Base-by-base conservation (phyloP, 1,139 yeast species). In the Diutina pseudorugosa region DNA sequence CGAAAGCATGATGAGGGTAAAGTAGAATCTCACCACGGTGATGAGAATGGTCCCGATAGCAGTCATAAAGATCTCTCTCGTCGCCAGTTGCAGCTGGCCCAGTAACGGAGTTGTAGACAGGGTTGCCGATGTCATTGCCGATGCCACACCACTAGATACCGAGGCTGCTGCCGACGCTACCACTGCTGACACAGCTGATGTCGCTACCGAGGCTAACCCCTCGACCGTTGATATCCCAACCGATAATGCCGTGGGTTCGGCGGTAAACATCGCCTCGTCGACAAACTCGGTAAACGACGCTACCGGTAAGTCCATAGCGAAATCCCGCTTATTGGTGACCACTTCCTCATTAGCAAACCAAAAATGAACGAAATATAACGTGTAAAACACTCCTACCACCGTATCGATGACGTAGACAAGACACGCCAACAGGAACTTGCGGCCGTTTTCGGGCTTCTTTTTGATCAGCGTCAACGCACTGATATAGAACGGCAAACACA, bases 41-140 rank as follows among this genome's bases (percentile, higher is more conserved):
- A 85, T 72, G 12, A 72, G 63, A 4, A 84, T 60, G 0, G 88
- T 81, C 19, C 82, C 68, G 16, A 80, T 64, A 25, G 83, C 70
- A 2, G 90, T 85, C 59, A 83, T 72, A 52, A 83, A 80, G 53
- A 87, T 75, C 63, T 90, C 97, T 61, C 88, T 80, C 1, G 77
- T 72, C 47, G 82, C 77, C 0, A 89, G 73, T 1, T 93, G 91
- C 48, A 89, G 80, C 61, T 83, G 85, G 12, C 74, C 66, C 2
- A 70, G 57, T 36, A 65, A 5, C 1, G 36, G 36, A 12, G 43
- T 4, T 7, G 43, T 11, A 41, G 21, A 9, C 43, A n/a, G n/a
- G n/a, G n/a, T 12, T 12, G 19, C 19, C 19, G n/a, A n/a, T 41
- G 16, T 19, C 21, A 30, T 14, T 2, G 36, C n/a, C 36, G 11